Percentiles rank a stretch among this genome's conserved stretches.
Evolutionary conservation across 202 grass and related monocot genomes (phyloP).

Genomic region (Panicum hallii): DNA sequence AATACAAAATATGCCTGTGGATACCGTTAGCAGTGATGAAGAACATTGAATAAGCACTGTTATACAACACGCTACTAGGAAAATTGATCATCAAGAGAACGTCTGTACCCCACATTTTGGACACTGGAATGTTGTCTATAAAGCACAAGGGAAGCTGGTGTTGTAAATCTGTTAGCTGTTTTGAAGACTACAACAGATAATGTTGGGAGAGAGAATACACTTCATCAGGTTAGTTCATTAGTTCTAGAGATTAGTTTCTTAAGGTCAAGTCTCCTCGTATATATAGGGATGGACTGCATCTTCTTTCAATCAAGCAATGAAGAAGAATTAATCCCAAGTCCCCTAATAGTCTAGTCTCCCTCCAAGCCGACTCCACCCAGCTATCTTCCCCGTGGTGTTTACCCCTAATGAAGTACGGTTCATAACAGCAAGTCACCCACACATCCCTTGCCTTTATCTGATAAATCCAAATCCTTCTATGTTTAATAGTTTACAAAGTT

Average conservation of each 20-base stretch:
- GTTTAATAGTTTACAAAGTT: not conserved
- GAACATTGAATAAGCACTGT: not conserved
- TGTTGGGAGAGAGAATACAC: not conserved
- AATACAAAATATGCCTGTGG: not conserved
- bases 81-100: not conserved
- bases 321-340: no score
- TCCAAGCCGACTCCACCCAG: no score
- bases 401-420: no score
- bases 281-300: no score
- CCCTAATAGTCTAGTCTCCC: no score
- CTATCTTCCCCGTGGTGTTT: no score
- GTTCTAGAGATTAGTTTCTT: no score
- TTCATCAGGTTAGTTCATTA: no score
- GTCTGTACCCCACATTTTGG: not conserved
- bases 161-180: not conserved
- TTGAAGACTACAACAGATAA: not conserved
- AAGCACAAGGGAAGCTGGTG: slow-evolving; percentile 10
- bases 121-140: not conserved
- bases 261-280: no score
- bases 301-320: no score
- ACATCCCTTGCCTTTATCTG: not conserved
- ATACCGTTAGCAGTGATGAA: not conserved
- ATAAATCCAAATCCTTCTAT: slow-evolving; percentile 2
- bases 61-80: not conserved
- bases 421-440: not conserved